These are phyloP conservation scores for Apiospora arundinis DNA, from an alignment of 2,329 filamentous ascomycete genomes.

Conservation along the genomic window DNA sequence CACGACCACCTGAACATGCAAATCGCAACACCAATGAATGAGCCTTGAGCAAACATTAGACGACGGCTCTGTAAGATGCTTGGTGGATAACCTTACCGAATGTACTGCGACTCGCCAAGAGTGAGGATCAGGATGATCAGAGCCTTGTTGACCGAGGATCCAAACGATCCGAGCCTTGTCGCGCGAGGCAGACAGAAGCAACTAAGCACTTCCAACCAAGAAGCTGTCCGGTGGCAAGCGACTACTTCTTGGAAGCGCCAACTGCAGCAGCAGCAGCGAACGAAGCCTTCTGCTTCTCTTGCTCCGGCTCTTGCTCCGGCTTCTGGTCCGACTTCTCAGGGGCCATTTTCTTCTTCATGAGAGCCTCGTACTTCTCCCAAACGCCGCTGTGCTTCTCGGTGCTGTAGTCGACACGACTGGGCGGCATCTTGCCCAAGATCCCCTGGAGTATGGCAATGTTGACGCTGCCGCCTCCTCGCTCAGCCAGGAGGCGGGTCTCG, in stretches of 20 bases:
- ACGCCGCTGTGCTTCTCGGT: not conserved
- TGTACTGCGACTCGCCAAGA: slow-evolving; percentile 93
- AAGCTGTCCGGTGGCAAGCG: not conserved
- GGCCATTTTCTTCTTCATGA: not conserved
- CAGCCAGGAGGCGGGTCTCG: not conserved
- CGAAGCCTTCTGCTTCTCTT: not conserved
- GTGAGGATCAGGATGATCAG: slow-evolving; percentile 99
- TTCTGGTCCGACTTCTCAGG: not conserved
- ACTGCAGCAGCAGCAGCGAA: not conserved
- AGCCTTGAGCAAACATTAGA: no score
- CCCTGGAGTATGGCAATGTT: not conserved
- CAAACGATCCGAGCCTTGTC: slow-evolving; percentile 94
- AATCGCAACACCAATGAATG: not conserved
- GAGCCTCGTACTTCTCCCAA: not conserved
- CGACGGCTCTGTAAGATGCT: no score
- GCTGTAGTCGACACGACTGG: not conserved
- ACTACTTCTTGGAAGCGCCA: not conserved
- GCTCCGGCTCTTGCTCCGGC: not conserved
- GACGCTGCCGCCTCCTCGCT: no score
- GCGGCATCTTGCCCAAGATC: not conserved
- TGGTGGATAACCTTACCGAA: no score
- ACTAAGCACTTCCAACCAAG: not conserved
- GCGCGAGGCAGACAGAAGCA: not conserved
- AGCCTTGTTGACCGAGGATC: slow-evolving; percentile 88
- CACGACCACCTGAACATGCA: not conserved